Evolutionary conservation across 345 rosid species (phyloP), one percentile per base, ranked within the genome.

Genomic region (Camelina sativa): DNA sequence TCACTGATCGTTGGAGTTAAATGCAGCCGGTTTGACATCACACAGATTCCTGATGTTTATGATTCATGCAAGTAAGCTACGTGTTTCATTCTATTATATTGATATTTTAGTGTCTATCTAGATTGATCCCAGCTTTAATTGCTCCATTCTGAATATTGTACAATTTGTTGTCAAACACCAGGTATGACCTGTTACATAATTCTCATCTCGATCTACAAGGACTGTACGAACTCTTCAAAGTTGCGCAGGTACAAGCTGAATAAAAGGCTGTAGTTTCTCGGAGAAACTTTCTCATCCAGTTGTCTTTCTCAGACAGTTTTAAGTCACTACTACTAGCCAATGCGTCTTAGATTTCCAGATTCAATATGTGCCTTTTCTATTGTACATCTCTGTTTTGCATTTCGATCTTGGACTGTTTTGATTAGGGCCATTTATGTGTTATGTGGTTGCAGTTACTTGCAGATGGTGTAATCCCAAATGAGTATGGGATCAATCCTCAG

Each of bases 51-150:
- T 48, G 99, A 96, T 84, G 91, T 96, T 80, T 96, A 96, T 60
- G 99, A 96, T 87, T 96, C 99, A 16, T 92, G 97, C 99, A 96
- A 96, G 99, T 95, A 86, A 90, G 99, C 82, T 50, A 44, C 44
- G 54, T 73, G 25, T 67, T 78, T 48, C 72, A 56, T 61, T 15
- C 41, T 38, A 19, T 8, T 40, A 16, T 65, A 47, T 8, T 32
- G 46, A 44, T 34, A 10, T 11, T 47, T 35, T 47, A 8, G 12
- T 43, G 46, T 69, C 20, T 9, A 38, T 19, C 40, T 60, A 5
- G 47, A 38, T 52, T 30, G 13, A 62, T 43, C 43, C 20, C 61
- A 22, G 19, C 69, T 61, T 43, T 16, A 9, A 35, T 17, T 52
- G 19, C 46, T 69, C 32, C 48, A 44, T 62, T 57, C 32, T 72